Base-by-base conservation (phyloP, 371 early-diverging fungal genomes). In the Mucor indicus region DNA sequence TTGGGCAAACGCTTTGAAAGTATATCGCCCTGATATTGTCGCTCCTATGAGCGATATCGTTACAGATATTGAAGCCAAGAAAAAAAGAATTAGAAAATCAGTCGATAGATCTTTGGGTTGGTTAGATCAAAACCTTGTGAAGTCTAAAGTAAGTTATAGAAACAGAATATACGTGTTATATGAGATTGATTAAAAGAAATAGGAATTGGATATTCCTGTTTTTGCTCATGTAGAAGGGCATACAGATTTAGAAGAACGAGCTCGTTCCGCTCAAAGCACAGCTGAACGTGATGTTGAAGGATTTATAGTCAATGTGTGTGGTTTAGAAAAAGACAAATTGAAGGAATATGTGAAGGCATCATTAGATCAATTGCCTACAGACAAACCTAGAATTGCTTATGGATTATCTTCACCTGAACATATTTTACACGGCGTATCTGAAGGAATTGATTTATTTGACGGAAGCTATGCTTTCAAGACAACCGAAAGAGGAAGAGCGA, bases 371-470 rank as follows among this genome's bases (percentile, higher is more conserved):
- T 42, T 77, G 4, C 80, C 80, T 11, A 24, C 21, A 8, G 54
- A 67, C 12, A 80, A 80, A 30, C 80, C 78, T 10, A 50, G 73
- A 43, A 13, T 80, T 17, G 69, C 60, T 0, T 78, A 77, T 52
- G 75, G 79, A 16, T 57, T 76, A 25, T 55, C 69, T 13, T 56
- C 71, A 7, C 22, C 57, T 71, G 87, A 87, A 56, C 69, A 75
- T 12, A 80, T 86, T 13, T 56, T 91, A 36, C 60, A 60, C 25
- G 85, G 80, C 6, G 68, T 91, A 22, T 55, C 69, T 0, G 44
- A 69, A 9, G 91, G 91, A 2, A 75, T 85, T 31, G 91, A 91
- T 55, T 45, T 91, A 45, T 88, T 91, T 54, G 87, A 89, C 57
- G 78, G 81, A 12, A 80, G 72, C 30, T 76, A 72, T 49, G 72